Base-by-base conservation (phyloP, 2,329 filamentous ascomycete species). In the Orbilia blumenaviensis region DNA sequence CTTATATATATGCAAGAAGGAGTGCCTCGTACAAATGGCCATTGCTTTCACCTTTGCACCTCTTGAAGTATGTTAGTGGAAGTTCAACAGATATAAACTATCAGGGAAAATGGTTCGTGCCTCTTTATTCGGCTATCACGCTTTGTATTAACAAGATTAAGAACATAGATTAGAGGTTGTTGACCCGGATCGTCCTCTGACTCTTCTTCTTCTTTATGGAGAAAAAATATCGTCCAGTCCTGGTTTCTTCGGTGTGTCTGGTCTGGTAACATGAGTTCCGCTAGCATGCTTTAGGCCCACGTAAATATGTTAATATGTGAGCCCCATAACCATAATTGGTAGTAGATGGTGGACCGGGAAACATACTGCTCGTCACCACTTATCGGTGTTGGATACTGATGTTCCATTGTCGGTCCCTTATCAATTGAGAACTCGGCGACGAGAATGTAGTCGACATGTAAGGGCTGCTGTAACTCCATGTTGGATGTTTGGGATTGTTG, bases 141-240 rank as follows among this genome's bases (percentile, higher is more conserved):
- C 83, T 98, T 98, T 6, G 94, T 99, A 83, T 99, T 98, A 80
- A 99, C 95, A 81, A 99, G 84, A 83, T 99, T 99, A 79, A 99
- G 86, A 61, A 99, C 95, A 83, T 99, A 98, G 81, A 99, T 95
- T 79, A 99, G 85, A 2, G 95, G 95, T 12, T 95, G 93, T 78
- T 87, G 90, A 41, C 86, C 86, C 66, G 85, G 85, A 76, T 86
- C 86, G 79, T 92, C 91, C 69, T 94, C 92, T 74, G 92, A 90
- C 60, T 91, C 89, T 75, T 89, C 94, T 2, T 90, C 92, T 82
- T 99, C 95, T 83, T 98, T 98, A 84, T 99, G 95, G 68, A 99
- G 83, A 82, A 99, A 99, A 85, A 99, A 99, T 66, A 98, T 97
- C 44, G 95, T 99, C 95, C 95, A 99, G 83, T 99, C 95, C 84